Evolutionary conservation across 345 rosid species (phyloP).

Genomic region (Zanthoxylum bungeanum): DNA sequence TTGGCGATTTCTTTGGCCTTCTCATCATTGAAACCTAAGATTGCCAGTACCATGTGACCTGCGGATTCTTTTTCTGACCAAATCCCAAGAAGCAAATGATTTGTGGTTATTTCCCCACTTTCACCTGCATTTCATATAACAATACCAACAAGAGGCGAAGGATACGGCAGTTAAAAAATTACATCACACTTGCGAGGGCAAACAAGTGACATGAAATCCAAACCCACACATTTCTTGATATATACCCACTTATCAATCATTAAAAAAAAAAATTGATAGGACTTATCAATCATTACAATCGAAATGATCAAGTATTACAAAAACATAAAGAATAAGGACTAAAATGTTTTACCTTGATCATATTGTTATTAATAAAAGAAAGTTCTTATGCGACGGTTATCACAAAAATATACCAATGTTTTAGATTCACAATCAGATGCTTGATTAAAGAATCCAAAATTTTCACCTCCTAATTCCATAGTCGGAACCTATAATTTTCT

Average conservation of each 20-base stretch:
- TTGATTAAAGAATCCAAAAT: neutral
- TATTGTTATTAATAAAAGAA: too few species aligned
- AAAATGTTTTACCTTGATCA: neutral
- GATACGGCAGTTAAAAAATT: neutral
- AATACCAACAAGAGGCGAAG: conserved; percentile 4
- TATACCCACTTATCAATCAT: neutral
- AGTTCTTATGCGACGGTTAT: too few species aligned
- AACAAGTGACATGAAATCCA: neutral
- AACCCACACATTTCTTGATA: neutral
- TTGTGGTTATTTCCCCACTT: conserved; percentile 73
- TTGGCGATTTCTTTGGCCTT: conserved; percentile 67
- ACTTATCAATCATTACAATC: neutral
- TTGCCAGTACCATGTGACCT: conserved; percentile 58
- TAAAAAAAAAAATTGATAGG: too few species aligned
- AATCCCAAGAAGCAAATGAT: conserved; percentile 69
- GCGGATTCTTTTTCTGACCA: conserved; percentile 86
- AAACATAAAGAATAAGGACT: neutral
- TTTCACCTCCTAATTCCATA: neutral
- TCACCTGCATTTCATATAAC: conserved; percentile 45
- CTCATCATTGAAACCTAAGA: conserved; percentile 73
- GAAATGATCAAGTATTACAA: neutral
- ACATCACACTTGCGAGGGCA: neutral
- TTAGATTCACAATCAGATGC: neutral
- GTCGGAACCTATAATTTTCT: neutral
- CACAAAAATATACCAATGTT: too few species aligned